Evolutionary conservation across 306 rosid genomes (phyloP), one percentile per base, ranked within the genome.

Genomic region (Fragaria iinumae): DNA sequence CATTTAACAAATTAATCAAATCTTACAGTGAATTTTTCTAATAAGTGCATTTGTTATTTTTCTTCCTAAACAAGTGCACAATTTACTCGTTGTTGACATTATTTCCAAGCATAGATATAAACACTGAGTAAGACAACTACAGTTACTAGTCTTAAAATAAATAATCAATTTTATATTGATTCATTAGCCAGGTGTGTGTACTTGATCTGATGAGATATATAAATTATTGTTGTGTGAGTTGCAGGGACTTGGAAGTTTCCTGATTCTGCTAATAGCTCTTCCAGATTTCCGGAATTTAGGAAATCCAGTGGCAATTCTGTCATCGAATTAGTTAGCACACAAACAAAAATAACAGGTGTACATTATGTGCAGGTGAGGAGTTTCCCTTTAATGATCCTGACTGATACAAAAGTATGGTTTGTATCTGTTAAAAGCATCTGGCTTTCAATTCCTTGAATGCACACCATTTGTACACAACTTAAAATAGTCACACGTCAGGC

Each of bases 301-400:
- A 95, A 88, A 84, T 76, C 93, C 77, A 73, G 82, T 63, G 99
- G 97, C 68, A 91, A 87, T 83, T 87, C 97, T 82, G 77, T 92
- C 75, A 90, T 95, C 63, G 99, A 95, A 84, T 89, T 95, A 86
- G 89, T 89, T 76, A 95, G 97, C 81, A 83, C 93, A 2, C 96
- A 93, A 38, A 92, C 99, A 81, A 95, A 95, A 90, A 91, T 95
- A 88, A 88, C 85, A 14, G 99, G 99, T 7, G 97, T 95, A 75
- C 97, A 92, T 87, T 95, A 95, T 79, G 90, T 95, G 83, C 99
- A 95, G 99, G 99, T 95, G 87, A 86, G 91, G 47, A 71, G 48
- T 80, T 80, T 71, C 69, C 49, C 47, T 53, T 16, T 71, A 63
- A 65, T 32, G 3, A 44, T 64, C 57, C 41, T 39, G 9, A 65